Percentiles rank a stretch among this genome's conserved stretches.
These are phyloP conservation scores for Arthrinium phaeospermum DNA, from an alignment of 2,329 filamentous ascomycete genomes.

Conservation along the genomic window DNA sequence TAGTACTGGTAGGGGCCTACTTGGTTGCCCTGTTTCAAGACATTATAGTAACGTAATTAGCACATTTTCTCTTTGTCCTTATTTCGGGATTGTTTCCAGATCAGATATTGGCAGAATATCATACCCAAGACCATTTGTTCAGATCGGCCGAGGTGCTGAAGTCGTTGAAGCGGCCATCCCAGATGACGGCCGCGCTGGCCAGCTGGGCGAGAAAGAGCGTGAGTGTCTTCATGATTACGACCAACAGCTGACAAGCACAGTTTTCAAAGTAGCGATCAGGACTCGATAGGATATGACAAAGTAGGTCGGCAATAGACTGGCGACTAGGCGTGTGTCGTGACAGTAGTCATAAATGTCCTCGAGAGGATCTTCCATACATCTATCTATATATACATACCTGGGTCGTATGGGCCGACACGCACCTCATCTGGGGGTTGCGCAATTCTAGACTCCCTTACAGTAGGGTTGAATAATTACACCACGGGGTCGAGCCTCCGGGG, in stretches of 20 bases:
- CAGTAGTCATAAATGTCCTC: too few species aligned
- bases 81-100: too few species aligned
- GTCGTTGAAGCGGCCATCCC: slow-evolving; percentile 66
- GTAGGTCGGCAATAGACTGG: too few species aligned
- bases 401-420: neutral
- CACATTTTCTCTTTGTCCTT: too few species aligned
- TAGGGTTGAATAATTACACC: neutral
- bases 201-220: slow-evolving; percentile 4
- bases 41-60: neutral
- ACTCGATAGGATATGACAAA: too few species aligned
- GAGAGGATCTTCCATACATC: neutral
- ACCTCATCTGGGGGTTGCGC: neutral
- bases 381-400: neutral
- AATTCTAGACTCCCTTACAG: neutral
- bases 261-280: neutral
- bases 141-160: slow-evolving; percentile 54
- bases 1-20: slow-evolving; percentile 75
- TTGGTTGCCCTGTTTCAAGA: slow-evolving; percentile 51
- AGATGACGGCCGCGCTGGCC: slow-evolving; percentile 46
- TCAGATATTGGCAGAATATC: too few species aligned
- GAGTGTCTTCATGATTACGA: neutral
- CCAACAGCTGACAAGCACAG: neutral
- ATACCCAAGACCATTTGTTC: slow-evolving; percentile 63
- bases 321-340: neutral
- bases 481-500: neutral